Conservation (phyloP, 2,329 filamentous ascomycete species). For the Scleromitrula shiraiana region DNA sequence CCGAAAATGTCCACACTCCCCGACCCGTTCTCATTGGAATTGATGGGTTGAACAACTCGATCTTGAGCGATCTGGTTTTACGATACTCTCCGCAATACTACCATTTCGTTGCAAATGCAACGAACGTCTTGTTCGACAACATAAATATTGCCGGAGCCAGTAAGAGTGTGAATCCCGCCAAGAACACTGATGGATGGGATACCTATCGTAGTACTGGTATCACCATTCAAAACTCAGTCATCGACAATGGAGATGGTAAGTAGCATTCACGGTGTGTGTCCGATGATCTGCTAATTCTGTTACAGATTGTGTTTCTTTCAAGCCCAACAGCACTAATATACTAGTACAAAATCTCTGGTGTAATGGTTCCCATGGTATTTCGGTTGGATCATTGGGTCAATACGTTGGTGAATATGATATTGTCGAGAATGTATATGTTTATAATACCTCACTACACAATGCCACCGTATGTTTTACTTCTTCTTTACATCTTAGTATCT, state of each 20-base stretch:
- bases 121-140: slow-evolving; percentile 54
- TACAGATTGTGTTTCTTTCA: slow-evolving; percentile 62
- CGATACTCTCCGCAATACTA: slow-evolving; percentile 53
- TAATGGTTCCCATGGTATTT: slow-evolving; percentile 65
- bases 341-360: slow-evolving; percentile 59
- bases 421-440: slow-evolving; percentile 60
- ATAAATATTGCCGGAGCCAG: slow-evolving; percentile 51
- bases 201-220: slow-evolving; percentile 54
- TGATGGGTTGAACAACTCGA: slow-evolving; percentile 48
- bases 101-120: slow-evolving; percentile 58
- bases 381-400: slow-evolving; percentile 63
- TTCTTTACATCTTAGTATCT: slow-evolving; percentile 14
- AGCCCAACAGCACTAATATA: slow-evolving; percentile 63
- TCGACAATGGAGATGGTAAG: slow-evolving; percentile 53
- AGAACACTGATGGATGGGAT: slow-evolving; percentile 62
- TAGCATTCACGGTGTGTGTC: background rate
- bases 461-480: slow-evolving; percentile 33
- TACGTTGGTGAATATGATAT: slow-evolving; percentile 55
- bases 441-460: slow-evolving; percentile 51
- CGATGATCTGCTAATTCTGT: background rate
- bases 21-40: slow-evolving; percentile 51
- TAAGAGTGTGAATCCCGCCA: slow-evolving; percentile 44
- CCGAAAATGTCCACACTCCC: slow-evolving; percentile 46
- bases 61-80: slow-evolving; percentile 52
- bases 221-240: slow-evolving; percentile 57